Evolutionary conservation across 371 early-diverging fungal species (phyloP).

Genomic region (Massospora cicadina): DNA sequence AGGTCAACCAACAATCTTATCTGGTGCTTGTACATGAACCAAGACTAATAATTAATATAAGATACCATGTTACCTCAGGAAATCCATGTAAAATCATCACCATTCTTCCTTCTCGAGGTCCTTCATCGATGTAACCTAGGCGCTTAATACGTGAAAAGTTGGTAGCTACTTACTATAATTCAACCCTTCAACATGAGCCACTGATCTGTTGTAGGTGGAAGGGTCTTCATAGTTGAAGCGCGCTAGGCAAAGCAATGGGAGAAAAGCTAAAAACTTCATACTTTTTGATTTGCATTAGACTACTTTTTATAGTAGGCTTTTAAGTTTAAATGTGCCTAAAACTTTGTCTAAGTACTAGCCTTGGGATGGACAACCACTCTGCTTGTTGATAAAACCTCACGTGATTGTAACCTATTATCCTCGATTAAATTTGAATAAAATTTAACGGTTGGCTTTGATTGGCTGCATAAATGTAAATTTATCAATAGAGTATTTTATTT

Average conservation of each 20-base stretch:
- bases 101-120: background rate
- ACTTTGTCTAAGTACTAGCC: no score
- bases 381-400: no score
- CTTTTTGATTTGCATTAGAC: no score
- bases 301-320: no score
- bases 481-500: no score
- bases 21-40: background rate
- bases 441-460: no score
- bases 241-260: background rate
- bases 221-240: background rate
- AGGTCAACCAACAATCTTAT: background rate
- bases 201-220: background rate
- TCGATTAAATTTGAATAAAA: no score
- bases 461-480: no score
- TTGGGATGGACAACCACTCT: no score
- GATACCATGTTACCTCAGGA: background rate
- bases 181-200: background rate
- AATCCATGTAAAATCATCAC: background rate
- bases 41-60: background rate
- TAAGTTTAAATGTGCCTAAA: no score
- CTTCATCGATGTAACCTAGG: background rate
- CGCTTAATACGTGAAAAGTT: background rate
- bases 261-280: background rate
- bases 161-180: background rate
- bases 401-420: no score